A percentile compares a stretch with the other conserved stretches of the same genome.
These are phyloP conservation scores for Heterobasidion parviporum DNA, from an alignment of 1,284 basidiomycete species.

Conservation along the genomic window DNA sequence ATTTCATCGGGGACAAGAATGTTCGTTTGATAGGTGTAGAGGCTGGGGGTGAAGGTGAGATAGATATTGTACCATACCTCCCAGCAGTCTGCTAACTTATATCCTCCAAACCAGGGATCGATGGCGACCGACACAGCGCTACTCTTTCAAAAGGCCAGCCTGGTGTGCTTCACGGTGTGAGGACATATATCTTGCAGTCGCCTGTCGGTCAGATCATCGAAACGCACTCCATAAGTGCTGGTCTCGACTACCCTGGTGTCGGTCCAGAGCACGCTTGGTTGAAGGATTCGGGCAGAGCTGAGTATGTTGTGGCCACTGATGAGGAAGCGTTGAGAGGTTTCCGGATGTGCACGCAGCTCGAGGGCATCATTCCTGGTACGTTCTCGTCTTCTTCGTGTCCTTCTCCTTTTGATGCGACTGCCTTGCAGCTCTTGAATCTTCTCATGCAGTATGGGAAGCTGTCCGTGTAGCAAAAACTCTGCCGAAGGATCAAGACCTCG, in stretches of 20 bases:
- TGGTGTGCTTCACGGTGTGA: conserved; percentile 93
- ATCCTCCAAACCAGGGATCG: conserved; percentile 41
- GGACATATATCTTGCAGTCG: conserved; percentile 92
- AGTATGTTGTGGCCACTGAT: conserved; percentile 91
- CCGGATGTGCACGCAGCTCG: conserved; percentile 82
- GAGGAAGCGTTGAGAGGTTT: conserved; percentile 92
- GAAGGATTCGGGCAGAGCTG: conserved; percentile 89
- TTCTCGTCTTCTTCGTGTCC: conserved; percentile 3
- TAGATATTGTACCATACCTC: background rate
- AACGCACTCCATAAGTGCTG: conserved; percentile 96
- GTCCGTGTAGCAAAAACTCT: conserved; percentile 81
- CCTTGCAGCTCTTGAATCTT: conserved; percentile 78
- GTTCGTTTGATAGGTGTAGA: conserved; percentile 91
- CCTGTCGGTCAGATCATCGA: conserved; percentile 89
- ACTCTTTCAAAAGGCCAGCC: conserved; percentile 86
- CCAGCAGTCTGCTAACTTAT: too few species aligned
- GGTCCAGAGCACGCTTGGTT: conserved; percentile 98
- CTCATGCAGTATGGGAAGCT: conserved; percentile 93
- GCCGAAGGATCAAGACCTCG: conserved; percentile 80
- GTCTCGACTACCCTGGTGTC: conserved; percentile 88
- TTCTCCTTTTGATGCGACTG: background rate
- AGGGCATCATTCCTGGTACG: conserved; percentile 95
- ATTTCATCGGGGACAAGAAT: conserved; percentile 82
- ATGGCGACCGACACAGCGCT: conserved; percentile 85
- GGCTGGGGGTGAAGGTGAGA: conserved; percentile 85